Evolutionary conservation across 352 stramenopile genomes (phyloP).

Genomic region (Phytophthora melonis): DNA sequence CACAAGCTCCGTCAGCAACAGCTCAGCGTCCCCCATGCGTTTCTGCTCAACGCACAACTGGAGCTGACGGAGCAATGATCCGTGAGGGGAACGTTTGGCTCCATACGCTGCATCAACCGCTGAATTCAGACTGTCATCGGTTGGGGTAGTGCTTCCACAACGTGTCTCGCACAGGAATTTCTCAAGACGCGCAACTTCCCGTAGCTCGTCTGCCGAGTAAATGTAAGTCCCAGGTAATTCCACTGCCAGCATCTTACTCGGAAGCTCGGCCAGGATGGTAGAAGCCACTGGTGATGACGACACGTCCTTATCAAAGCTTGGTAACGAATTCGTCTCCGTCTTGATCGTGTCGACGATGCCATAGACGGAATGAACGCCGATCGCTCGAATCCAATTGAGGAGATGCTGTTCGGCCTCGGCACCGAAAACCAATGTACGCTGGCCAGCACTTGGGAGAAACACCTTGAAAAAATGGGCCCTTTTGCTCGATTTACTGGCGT

Average conservation of each 20-base stretch:
- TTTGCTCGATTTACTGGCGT: slow-evolving; percentile 73
- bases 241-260: too few relatives aligned
- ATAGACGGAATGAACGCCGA: slow-evolving; percentile 52
- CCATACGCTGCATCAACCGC: slow-evolving; percentile 11
- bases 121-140: slow-evolving; percentile 25
- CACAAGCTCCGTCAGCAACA: slow-evolving; percentile 72
- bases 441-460: slow-evolving; percentile 57
- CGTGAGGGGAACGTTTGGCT: slow-evolving; percentile 26
- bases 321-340: too few relatives aligned
- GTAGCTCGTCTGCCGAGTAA: slow-evolving; percentile 81
- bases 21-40: slow-evolving; percentile 55
- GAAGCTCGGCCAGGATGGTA: too few relatives aligned
- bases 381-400: slow-evolving; percentile 68
- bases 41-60: slow-evolving; percentile 46
- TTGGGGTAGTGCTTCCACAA: slow-evolving; percentile 11
- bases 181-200: slow-evolving; percentile 65
- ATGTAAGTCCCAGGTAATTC: slow-evolving; percentile 60
- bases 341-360: neutral
- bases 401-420: slow-evolving; percentile 77
- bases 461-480: slow-evolving; percentile 78
- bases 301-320: too few relatives aligned
- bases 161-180: slow-evolving; percentile 53
- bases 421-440: slow-evolving; percentile 81
- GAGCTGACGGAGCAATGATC: slow-evolving; percentile 40
- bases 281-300: too few relatives aligned